These are phyloP conservation scores for Saturnispora mendoncae DNA, from an alignment of 805 yeast genomes.

Conservation along the genomic window DNA sequence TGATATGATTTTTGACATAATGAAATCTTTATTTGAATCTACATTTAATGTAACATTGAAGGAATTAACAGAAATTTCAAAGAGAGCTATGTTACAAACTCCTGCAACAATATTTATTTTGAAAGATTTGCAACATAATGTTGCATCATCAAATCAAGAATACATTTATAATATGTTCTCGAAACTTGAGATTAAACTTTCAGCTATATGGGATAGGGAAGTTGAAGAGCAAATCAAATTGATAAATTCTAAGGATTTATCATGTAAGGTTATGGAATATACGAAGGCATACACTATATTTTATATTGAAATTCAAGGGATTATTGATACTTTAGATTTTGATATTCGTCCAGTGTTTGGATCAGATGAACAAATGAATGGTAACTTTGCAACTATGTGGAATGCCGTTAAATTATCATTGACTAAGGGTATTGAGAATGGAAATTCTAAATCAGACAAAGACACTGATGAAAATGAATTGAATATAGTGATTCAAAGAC, in stretches of 20 bases:
- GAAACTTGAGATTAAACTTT: slow-evolving; percentile 43
- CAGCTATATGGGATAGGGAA: slow-evolving; percentile 49
- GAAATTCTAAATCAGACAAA: slow-evolving; percentile 4
- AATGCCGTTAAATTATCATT: slow-evolving; percentile 14
- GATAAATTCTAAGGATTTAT: slow-evolving; percentile 26
- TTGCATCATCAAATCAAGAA: slow-evolving; percentile 54
- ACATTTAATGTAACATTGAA: slow-evolving; percentile 26
- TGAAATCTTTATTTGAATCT: slow-evolving; percentile 25
- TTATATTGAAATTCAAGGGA: slow-evolving; percentile 32
- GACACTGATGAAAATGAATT: slow-evolving; percentile 10
- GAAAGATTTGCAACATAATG: slow-evolving; percentile 31
- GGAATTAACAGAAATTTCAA: slow-evolving; percentile 27
- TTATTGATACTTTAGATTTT: slow-evolving; percentile 14
- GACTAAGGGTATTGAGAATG: slow-evolving; percentile 10
- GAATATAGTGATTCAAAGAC: slow-evolving; percentile 13
- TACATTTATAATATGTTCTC: slow-evolving; percentile 43
- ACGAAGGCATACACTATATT: slow-evolving; percentile 42
- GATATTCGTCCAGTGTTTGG: slow-evolving; percentile 9
- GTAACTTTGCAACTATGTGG: slow-evolving; percentile 22
- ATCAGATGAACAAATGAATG: slow-evolving; percentile 14
- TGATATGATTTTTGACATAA: slow-evolving; percentile 22
- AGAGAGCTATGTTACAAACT: slow-evolving; percentile 32
- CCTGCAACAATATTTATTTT: slow-evolving; percentile 36
- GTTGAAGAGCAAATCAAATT: slow-evolving; percentile 43
- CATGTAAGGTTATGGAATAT: slow-evolving; percentile 31